phyloP scores from a whole-genome alignment of 176 grass and related monocot species.

The Areca catechu region DNA sequence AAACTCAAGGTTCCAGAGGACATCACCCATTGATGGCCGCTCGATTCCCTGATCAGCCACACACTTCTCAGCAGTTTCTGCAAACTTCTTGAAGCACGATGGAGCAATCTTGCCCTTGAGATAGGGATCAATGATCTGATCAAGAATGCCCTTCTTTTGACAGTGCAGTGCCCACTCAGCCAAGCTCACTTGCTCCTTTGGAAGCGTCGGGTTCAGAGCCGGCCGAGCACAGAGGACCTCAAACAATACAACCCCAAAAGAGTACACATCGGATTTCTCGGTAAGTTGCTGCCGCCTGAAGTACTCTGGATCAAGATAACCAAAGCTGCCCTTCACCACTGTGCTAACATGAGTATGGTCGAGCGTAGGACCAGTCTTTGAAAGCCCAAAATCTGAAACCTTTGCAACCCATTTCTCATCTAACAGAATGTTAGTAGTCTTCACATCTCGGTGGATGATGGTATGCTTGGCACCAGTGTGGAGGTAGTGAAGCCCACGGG shows the following conservation, averaged over 20 bases:
- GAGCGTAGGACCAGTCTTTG: no score
- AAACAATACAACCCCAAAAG: slow-evolving; percentile 86
- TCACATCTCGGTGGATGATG: slow-evolving; percentile 94
- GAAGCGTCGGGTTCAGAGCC: slow-evolving; percentile 62
- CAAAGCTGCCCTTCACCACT: slow-evolving; percentile 53
- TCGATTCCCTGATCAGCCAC: slow-evolving; percentile 63
- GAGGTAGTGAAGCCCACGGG: slow-evolving; percentile 86
- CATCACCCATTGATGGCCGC: slow-evolving; percentile 89
- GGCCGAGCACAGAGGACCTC: slow-evolving; percentile 90
- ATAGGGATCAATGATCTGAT: slow-evolving; percentile 78
- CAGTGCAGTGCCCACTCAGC: slow-evolving; percentile 92
- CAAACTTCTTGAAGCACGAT: slow-evolving; percentile 90
- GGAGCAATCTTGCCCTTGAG: slow-evolving; percentile 74
- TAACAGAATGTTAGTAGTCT: slow-evolving; percentile 91
- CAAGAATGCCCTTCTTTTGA: slow-evolving; percentile 89
- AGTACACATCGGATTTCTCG: slow-evolving; percentile 95
- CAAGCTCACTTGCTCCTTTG: slow-evolving; percentile 95
- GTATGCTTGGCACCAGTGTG: slow-evolving; percentile 95
- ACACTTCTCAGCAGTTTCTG: slow-evolving; percentile 93
- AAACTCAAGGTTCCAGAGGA: slow-evolving; percentile 95
- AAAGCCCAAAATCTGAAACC: no score
- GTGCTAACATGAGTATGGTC: no score
- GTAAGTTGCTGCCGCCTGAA: slow-evolving; percentile 91
- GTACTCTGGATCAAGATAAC: slow-evolving; percentile 88
- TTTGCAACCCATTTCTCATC: slow-evolving; percentile 43